phyloP scores from a whole-genome alignment of 495 filamentous ascomycete genomes.

The Lasiosphaeria ovina region DNA sequence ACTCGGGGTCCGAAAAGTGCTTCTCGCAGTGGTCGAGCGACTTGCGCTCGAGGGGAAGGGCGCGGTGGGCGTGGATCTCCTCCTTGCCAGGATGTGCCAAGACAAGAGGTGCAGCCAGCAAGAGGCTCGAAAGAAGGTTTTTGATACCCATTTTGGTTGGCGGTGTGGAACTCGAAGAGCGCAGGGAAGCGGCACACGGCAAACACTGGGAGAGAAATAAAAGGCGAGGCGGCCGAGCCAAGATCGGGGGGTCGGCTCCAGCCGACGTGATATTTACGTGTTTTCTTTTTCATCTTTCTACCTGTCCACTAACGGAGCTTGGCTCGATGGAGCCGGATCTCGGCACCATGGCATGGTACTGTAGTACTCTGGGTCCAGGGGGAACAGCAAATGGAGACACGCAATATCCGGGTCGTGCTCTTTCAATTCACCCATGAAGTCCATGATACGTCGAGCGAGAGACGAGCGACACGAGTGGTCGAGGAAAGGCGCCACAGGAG shows the following conservation, averaged over 20 bases:
- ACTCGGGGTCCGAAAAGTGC: conserved; percentile 29
- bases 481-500: background rate
- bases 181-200: background rate
- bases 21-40: conserved; percentile 32
- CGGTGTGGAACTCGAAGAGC: background rate
- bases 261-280: too few species aligned
- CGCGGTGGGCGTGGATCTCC: conserved; percentile 24
- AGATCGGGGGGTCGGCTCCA: too few species aligned
- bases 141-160: conserved; percentile 26
- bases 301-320: too few species aligned
- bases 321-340: too few species aligned
- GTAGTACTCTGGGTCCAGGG: background rate
- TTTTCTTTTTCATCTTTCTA: too few species aligned
- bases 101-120: conserved; percentile 29
- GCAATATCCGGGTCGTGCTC: background rate
- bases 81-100: conserved; percentile 31
- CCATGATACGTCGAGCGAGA: background rate
- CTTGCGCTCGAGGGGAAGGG: conserved; percentile 28
- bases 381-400: background rate
- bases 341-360: background rate
- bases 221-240: background rate
- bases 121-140: conserved; percentile 21
- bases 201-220: background rate
- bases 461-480: background rate
- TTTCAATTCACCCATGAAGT: background rate